A percentile compares a stretch with the other conserved stretches of the same genome.
Evolutionary conservation across 345 rosid species (phyloP).

Genomic region (Lumnitzera racemosa): DNA sequence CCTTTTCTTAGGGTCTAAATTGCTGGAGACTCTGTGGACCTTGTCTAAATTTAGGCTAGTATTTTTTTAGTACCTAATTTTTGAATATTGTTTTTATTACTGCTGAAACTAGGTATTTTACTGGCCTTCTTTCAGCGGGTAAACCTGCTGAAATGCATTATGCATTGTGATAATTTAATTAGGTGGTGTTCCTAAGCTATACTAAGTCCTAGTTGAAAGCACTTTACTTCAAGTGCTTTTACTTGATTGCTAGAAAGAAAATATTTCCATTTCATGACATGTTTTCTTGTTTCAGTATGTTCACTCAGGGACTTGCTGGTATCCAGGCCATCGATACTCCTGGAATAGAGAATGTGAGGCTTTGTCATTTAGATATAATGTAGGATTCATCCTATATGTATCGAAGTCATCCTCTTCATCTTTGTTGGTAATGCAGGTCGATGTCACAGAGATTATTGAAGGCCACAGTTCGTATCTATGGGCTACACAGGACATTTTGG

Average conservation of each 20-base stretch:
- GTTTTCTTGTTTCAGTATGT: conserved; percentile 36
- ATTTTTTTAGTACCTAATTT: too few relatives aligned
- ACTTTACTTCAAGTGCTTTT: too few relatives aligned
- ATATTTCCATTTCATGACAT: not conserved
- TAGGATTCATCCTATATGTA: not conserved
- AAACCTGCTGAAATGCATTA: too few relatives aligned
- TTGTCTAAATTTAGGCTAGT: too few relatives aligned
- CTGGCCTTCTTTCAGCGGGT: too few relatives aligned
- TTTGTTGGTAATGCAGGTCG: conserved; percentile 58
- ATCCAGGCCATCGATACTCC: conserved; percentile 66
- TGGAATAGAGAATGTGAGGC: conserved; percentile 82
- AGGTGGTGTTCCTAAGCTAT: too few relatives aligned
- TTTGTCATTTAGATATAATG: not conserved
- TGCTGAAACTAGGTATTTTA: too few relatives aligned
- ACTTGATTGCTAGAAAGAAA: not conserved
- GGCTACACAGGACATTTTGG: conserved; percentile 66
- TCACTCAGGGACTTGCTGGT: conserved; percentile 92
- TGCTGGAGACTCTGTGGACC: too few relatives aligned
- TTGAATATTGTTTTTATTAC: too few relatives aligned
- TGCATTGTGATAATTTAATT: too few relatives aligned
- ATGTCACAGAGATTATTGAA: conserved; percentile 66
- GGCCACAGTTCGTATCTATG: conserved; percentile 93
- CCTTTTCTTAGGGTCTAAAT: too few relatives aligned
- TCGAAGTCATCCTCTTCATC: not conserved
- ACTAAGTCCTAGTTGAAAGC: too few relatives aligned